Evolutionary conservation across 345 rosid species (phyloP), one percentile per base, ranked within the genome.

Genomic region (Moricandia moricandioides): DNA sequence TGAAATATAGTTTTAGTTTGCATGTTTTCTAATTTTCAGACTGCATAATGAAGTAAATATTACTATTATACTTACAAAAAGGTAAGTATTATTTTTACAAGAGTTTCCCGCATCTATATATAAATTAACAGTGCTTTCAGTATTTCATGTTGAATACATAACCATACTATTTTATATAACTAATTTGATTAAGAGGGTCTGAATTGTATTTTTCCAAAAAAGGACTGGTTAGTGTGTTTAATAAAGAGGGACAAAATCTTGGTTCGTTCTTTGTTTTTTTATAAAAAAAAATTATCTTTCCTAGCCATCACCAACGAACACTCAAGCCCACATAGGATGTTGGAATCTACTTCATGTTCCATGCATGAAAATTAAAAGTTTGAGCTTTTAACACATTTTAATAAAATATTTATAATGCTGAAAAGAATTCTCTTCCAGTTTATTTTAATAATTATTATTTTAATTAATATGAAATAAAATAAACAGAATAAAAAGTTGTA

Each of bases 251-350:
- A 9, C 45, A 21, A 21, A 21, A 21, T 21, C 24, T 21, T 21
- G 24, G 24, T 21, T 21, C 24, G 1, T 21, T 21, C 24, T 21
- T 21, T 21, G 24, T 21, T 21, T 21, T 21, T 21, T 21, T 21
- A 21, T 2, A 21, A 21, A 21, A 21, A 21, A 21, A 21, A 21
- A 0, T 21, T 21, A 21, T 21, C 24, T 21, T 21, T 21, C 24
- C 24, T 21, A 21, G 24, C 24, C 24, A 21, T 1, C 24, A 21
- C 24, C 24, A 21, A n/a, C n/a, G n/a, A n/a, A n/a, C 29, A 66
- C 29, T 33, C 65, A 61, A 16, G 64, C 39, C 65, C 65, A 34
- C 65, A 61, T 61, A 16, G 65, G 33, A 11, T 26, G 26, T 61
- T 61, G 43, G 58, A 4, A 3, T 9, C 58, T 8, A 35, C 39